phyloP scores from a whole-genome alignment of 768 basidiomycete species.

The Tylopilus intermedius region DNA sequence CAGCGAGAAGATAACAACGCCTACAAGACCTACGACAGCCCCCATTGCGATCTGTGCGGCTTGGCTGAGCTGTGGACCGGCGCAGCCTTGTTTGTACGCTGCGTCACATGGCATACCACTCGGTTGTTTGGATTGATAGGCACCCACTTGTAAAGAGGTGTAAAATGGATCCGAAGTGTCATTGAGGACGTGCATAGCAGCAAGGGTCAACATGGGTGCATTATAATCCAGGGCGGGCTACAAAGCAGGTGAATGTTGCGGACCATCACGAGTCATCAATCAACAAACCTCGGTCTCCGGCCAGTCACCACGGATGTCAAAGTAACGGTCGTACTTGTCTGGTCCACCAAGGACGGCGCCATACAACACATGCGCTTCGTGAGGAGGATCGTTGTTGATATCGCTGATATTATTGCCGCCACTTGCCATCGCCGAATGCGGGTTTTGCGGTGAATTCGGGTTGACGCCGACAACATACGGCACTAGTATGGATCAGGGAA shows the following conservation, averaged over 20 bases:
- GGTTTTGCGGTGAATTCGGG: constrained; percentile 87
- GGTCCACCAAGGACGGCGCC: constrained; percentile 90
- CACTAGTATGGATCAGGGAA: constrained; percentile 6
- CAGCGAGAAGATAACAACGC: constrained; percentile 49
- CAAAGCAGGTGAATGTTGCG: constrained; percentile 12
- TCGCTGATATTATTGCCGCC: constrained; percentile 68
- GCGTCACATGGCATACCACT: constrained; percentile 74
- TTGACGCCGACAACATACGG: constrained; percentile 81
- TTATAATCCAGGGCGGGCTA: constrained; percentile 85
- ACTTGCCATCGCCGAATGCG: constrained; percentile 85
- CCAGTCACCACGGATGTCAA: constrained; percentile 86
- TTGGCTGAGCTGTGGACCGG: constrained; percentile 48
- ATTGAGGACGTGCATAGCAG: constrained; percentile 70
- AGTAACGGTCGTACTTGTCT: constrained; percentile 67
- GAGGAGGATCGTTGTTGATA: constrained; percentile 66
- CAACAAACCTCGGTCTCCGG: constrained; percentile 71
- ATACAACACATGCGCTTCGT: constrained; percentile 75
- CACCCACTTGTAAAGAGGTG: constrained; percentile 63
- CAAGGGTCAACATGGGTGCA: constrained; percentile 82
- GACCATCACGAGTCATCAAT: neutral
- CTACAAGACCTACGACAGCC: constrained; percentile 57
- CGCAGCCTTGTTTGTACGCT: constrained; percentile 53
- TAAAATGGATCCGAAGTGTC: constrained; percentile 72
- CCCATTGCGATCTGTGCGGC: constrained; percentile 68
- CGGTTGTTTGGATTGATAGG: constrained; percentile 58